These are phyloP conservation scores for Aspergillus novoparasiticus DNA, from an alignment of 2,329 filamentous ascomycete species.

Conservation along the genomic window DNA sequence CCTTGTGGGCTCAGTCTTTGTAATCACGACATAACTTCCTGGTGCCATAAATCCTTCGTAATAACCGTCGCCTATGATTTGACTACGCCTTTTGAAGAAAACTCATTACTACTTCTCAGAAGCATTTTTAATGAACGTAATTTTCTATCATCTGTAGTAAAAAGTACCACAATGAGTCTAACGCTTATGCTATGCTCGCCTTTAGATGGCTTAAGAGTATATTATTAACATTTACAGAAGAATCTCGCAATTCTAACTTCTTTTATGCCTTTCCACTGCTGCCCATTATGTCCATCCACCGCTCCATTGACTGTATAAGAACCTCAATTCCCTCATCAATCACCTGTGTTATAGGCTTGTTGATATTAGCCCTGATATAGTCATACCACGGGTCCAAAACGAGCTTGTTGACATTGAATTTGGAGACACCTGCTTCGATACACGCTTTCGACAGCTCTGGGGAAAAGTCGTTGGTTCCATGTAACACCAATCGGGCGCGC, in stretches of 20 bases:
- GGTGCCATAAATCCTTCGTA: too few relatives aligned
- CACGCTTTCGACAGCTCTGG: slow-evolving; percentile 54
- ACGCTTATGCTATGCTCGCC: neutral
- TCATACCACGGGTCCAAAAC: slow-evolving; percentile 49
- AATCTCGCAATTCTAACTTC: neutral
- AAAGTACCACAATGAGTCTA: too few relatives aligned
- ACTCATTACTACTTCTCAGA: too few relatives aligned
- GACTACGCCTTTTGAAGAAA: too few relatives aligned
- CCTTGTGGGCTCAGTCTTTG: too few relatives aligned
- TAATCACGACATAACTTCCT: too few relatives aligned
- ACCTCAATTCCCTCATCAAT: slow-evolving; percentile 53
- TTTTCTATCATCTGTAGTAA: too few relatives aligned
- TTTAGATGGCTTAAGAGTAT: neutral
- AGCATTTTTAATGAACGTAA: too few relatives aligned
- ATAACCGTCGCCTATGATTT: too few relatives aligned
- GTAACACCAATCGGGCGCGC: slow-evolving; percentile 54
- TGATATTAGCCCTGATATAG: slow-evolving; percentile 47
- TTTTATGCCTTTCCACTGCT: slow-evolving; percentile 12
- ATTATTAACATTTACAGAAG: neutral
- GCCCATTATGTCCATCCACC: slow-evolving; percentile 53
- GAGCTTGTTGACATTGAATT: slow-evolving; percentile 58
- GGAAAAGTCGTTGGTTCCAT: slow-evolving; percentile 58
- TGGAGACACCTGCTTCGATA: slow-evolving; percentile 54
- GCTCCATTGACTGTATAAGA: slow-evolving; percentile 54
- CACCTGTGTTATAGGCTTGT: slow-evolving; percentile 51